These are phyloP conservation scores for Boechera retrofracta DNA, from an alignment of 345 rosid species.

Conservation along the genomic window DNA sequence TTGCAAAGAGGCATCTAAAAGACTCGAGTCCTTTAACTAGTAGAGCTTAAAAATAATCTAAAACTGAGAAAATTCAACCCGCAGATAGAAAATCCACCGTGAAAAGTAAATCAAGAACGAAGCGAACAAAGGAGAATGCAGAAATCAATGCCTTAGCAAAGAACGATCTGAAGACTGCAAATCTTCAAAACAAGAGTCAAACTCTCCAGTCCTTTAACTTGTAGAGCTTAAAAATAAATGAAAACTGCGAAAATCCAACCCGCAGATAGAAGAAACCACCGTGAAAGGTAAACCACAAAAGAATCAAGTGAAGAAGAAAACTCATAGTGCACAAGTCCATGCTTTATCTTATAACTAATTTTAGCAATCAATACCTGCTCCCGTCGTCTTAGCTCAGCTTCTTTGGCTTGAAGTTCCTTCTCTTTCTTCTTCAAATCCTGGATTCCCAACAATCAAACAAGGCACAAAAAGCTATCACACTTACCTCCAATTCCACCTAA, in stretches of 20 bases:
- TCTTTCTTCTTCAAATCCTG: slow-evolving; percentile 89
- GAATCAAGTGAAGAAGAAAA: background rate
- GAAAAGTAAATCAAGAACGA: background rate
- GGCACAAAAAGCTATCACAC: slow-evolving; percentile 1
- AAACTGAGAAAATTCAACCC: background rate
- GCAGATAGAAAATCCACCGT: background rate
- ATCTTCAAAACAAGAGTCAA: background rate
- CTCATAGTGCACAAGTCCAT: slow-evolving; percentile 16
- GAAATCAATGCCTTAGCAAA: too few relatives aligned
- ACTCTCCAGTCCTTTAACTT: background rate
- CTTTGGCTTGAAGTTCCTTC: slow-evolving; percentile 97
- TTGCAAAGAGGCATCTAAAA: background rate
- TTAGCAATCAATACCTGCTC: slow-evolving; percentile 69
- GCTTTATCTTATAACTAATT: background rate
- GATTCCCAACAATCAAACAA: slow-evolving; percentile 30
- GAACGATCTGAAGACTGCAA: background rate
- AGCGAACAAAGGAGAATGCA: background rate
- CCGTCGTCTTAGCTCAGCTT: slow-evolving; percentile 82
- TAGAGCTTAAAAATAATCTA: background rate
- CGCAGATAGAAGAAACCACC: background rate
- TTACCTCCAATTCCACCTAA: slow-evolving; percentile 8
- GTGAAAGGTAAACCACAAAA: background rate
- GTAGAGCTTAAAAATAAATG: background rate
- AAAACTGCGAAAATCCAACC: background rate
- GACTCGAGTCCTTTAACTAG: background rate